Percentiles rank a stretch among this genome's conserved stretches.
phyloP scores from a whole-genome alignment of 2,329 filamentous ascomycete species.

The Claviceps fusiformis region DNA sequence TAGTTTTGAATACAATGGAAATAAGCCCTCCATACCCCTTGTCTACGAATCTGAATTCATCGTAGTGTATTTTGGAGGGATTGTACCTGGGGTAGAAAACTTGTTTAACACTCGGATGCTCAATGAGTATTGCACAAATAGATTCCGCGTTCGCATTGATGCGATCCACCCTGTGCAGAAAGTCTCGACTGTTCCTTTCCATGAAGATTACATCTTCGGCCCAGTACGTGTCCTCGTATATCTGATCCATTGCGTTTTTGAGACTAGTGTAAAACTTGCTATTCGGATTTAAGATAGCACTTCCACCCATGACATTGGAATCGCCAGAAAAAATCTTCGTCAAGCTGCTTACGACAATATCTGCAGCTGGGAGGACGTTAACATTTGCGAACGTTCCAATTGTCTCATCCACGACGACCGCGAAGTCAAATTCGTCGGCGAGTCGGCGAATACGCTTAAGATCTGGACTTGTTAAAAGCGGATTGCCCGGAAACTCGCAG shows the following conservation, averaged over 20 bases:
- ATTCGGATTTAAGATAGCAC: slow-evolving; percentile 49
- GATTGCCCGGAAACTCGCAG: slow-evolving; percentile 92
- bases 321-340: slow-evolving; percentile 97
- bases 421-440: slow-evolving; percentile 75
- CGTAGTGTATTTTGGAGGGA: slow-evolving; percentile 58
- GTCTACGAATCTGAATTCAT: slow-evolving; percentile 55
- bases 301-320: slow-evolving; percentile 96
- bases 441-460: slow-evolving; percentile 66
- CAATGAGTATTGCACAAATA: slow-evolving; percentile 58
- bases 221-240: slow-evolving; percentile 88
- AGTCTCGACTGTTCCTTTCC: slow-evolving; percentile 92
- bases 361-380: slow-evolving; percentile 77
- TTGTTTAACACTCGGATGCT: slow-evolving; percentile 51
- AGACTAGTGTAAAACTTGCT: slow-evolving; percentile 56
- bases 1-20: slow-evolving; percentile 65
- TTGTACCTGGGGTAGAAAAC: slow-evolving; percentile 81
- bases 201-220: slow-evolving; percentile 88
- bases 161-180: slow-evolving; percentile 65
- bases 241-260: slow-evolving; percentile 48
- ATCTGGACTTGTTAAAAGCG: slow-evolving; percentile 73
- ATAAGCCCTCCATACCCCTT: slow-evolving; percentile 86
- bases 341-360: slow-evolving; percentile 85
- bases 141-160: slow-evolving; percentile 78
- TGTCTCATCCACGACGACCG: slow-evolving; percentile 87
- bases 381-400: slow-evolving; percentile 95